Evolutionary conservation across 208 protist genomes (phyloP).

Genomic region (Trypanosoma caninum): DNA sequence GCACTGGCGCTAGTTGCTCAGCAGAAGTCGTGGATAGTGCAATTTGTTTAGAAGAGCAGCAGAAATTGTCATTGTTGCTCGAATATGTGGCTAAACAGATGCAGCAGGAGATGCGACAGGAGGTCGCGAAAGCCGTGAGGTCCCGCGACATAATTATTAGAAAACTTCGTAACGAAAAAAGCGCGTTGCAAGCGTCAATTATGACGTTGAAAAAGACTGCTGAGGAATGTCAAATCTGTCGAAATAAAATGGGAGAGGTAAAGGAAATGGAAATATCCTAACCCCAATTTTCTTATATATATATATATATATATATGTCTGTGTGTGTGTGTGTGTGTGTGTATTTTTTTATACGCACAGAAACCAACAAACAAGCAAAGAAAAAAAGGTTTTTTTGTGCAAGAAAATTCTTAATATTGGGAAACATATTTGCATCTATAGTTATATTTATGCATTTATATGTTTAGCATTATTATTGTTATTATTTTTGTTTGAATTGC

Average conservation of each 20-base stretch:
- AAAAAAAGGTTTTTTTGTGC: background rate
- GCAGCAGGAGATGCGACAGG: constrained; percentile 35
- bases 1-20: background rate
- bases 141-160: constrained; percentile 42
- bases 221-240: constrained; percentile 4
- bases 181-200: constrained; percentile 22
- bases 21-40: background rate
- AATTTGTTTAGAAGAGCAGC: constrained; percentile 5
- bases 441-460: no score
- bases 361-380: background rate
- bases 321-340: background rate
- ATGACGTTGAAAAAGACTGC: constrained; percentile 8
- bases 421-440: no score
- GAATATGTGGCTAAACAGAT: constrained; percentile 29
- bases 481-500: no score
- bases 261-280: background rate
- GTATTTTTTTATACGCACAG: background rate
- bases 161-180: constrained; percentile 45
- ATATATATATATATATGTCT: constrained; percentile 3
- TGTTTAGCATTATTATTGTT: no score
- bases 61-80: constrained; percentile 23
- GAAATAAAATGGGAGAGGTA: background rate
- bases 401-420: no score
- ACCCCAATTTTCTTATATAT: background rate
- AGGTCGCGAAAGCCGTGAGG: constrained; percentile 39